These are phyloP conservation scores for Podaxis pistillaris DNA, from an alignment of 768 basidiomycete genomes.

Conservation along the genomic window DNA sequence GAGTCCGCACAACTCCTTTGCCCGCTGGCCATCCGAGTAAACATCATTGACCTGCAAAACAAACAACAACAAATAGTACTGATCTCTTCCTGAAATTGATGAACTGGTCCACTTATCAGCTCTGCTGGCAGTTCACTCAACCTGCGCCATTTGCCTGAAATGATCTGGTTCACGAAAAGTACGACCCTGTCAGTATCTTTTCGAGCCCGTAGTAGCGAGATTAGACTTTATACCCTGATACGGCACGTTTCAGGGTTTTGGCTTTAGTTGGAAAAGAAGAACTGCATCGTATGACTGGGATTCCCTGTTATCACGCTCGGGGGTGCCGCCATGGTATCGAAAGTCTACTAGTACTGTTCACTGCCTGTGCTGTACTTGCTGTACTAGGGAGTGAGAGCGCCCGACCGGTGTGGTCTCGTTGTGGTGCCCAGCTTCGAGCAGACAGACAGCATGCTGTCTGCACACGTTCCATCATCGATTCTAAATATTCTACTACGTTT, in stretches of 20 bases:
- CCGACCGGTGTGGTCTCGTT: not conserved
- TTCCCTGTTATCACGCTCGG: not conserved
- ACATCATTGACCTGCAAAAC: not conserved
- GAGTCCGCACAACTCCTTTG: not conserved
- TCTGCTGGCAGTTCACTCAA: not conserved
- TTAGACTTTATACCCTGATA: not conserved
- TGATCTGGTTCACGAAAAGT: not conserved
- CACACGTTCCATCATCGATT: not conserved
- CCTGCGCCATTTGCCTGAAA: too few relatives aligned
- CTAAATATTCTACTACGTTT: not conserved
- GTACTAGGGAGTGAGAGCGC: not conserved
- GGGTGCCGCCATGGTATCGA: not conserved
- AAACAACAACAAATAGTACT: conserved; percentile 21
- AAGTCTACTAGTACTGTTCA: not conserved
- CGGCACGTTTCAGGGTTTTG: conserved; percentile 23
- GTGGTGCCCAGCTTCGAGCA: not conserved
- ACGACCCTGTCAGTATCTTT: not conserved
- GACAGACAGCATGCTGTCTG: not conserved
- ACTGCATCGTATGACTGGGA: not conserved
- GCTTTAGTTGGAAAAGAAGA: not conserved
- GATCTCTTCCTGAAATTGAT: not conserved
- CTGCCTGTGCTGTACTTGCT: not conserved
- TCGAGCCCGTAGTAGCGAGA: not conserved
- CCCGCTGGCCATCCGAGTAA: not conserved
- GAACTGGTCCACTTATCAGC: conserved; percentile 26